Percentiles rank a stretch among this genome's conserved stretches.
phyloP scores from a whole-genome alignment of 306 rosid species.

The Malus asiatica region DNA sequence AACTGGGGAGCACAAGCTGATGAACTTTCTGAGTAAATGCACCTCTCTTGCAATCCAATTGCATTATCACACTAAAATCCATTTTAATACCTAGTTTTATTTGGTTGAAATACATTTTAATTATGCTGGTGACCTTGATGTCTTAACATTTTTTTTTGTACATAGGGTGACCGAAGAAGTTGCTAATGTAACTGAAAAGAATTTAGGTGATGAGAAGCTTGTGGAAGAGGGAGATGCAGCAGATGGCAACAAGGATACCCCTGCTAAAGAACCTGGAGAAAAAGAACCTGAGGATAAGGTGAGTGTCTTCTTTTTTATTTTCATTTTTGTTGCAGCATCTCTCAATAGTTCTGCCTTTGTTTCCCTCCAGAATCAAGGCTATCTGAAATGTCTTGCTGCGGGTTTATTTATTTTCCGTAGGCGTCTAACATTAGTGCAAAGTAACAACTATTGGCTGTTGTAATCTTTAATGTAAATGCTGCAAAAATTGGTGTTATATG shows the following conservation, averaged over 20 bases:
- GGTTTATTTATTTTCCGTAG: too few relatives aligned
- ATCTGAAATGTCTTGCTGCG: too few relatives aligned
- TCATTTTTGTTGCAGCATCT: background rate
- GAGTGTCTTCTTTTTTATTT: background rate
- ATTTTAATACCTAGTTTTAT: background rate
- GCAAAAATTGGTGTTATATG: background rate
- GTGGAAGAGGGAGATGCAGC: conserved; percentile 42
- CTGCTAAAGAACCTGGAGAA: conserved; percentile 58
- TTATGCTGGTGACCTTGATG: background rate
- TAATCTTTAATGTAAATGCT: too few relatives aligned
- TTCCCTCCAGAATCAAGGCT: too few relatives aligned
- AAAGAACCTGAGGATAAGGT: conserved; percentile 89
- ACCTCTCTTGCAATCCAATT: background rate
- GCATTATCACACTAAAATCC: background rate
- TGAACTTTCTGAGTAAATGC: conserved; percentile 54
- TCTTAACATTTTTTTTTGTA: background rate
- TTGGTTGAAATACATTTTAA: background rate
- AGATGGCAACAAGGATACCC: conserved; percentile 46
- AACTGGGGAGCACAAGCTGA: conserved; percentile 85
- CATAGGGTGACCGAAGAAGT: conserved; percentile 63
- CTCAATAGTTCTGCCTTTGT: too few relatives aligned
- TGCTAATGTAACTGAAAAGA: conserved; percentile 54
- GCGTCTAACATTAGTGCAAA: too few relatives aligned
- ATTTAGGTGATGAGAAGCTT: conserved; percentile 66
- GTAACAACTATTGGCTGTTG: too few relatives aligned